Evolutionary conservation across 345 rosid genomes (phyloP), one percentile per base, ranked within the genome.

Genomic region (Gossypium longicalyx): DNA sequence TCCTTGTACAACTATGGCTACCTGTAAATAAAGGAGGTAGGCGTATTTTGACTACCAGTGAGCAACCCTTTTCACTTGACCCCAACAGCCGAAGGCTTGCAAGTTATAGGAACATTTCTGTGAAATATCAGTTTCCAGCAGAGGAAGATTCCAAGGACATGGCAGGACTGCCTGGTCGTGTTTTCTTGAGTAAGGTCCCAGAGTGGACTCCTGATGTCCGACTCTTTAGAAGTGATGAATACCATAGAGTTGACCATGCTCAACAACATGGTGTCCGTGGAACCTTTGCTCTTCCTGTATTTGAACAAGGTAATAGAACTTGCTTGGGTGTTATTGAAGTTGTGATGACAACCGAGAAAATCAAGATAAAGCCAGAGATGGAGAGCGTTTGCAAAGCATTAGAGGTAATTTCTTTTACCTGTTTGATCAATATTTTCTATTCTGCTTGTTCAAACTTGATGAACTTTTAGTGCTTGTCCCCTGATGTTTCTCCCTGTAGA

Each of bases 171-270:
- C 97, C 98, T 49, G 89, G 97, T 29, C 86, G 97, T 41, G 98
- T 94, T 68, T 92, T 86, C 87, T 75, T 92, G 82, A 85, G 85
- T 70, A 89, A 89, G 83, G 85, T 89, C 73, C 97, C 97, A 51
- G 98, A 94, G 81, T 94, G 97, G 97, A 92, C 93, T 59, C 97
- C 97, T 48, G 97, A 94, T 86, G 97, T 90, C 76, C 84, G 91
- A 43, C 92, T 92, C 81, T 94, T 92, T 73, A 86, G 78, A 83
- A 89, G 90, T 15, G 97, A 94, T 12, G 98, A 94, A 77, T 94
- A 92, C 82, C 86, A 79, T 1, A 85, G 97, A 70, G 84, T 92
- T 19, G 77, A 67, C 60, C 87, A 94, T 58, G 98, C 98, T 49
- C 94, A 88, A 75, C 82, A 78, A 72, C 84, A 80, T 3, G 93